Evolutionary conservation across 192 early-diverging fungal genomes (phyloP).

Genomic region (Backusella tarrabulga): DNA sequence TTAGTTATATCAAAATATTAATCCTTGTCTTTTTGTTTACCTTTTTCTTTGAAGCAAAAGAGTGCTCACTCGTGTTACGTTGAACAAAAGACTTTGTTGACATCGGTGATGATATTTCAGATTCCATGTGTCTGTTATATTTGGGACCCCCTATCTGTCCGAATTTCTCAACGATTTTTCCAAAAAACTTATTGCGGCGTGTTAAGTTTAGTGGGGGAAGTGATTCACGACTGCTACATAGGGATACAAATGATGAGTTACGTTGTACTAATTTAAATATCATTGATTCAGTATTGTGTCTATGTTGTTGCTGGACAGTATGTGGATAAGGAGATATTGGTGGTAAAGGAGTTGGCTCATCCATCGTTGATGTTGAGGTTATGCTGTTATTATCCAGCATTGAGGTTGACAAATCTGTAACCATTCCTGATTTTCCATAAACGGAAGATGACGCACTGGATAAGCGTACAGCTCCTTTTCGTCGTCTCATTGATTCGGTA

Average conservation of each 20-base stretch:
- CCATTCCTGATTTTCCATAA: not conserved
- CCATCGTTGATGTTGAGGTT: not conserved
- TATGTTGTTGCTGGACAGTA: not conserved
- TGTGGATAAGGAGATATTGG: not conserved
- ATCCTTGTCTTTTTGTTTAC: not conserved
- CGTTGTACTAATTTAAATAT: slow-evolving; percentile 6
- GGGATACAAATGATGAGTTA: not conserved
- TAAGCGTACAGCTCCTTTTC: not conserved
- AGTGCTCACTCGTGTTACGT: not conserved
- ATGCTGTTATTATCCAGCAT: not conserved
- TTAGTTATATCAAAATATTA: not conserved
- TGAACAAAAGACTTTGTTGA: not conserved
- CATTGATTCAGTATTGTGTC: slow-evolving; percentile 8
- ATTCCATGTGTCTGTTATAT: not conserved
- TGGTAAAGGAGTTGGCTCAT: not conserved
- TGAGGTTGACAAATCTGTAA: not conserved
- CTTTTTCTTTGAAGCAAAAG: slow-evolving; percentile 2
- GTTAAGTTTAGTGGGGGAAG: not conserved
- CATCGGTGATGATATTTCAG: not conserved
- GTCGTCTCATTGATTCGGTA: not conserved
- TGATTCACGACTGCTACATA: not conserved
- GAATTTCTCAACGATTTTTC: slow-evolving; percentile 12
- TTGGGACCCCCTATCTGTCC: slow-evolving; percentile 5
- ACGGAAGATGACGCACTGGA: not conserved
- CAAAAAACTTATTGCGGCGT: slow-evolving; percentile 11